Base-by-base conservation (phyloP, 2,329 filamentous ascomycete genomes). In the Botrytis hyacinthi region DNA sequence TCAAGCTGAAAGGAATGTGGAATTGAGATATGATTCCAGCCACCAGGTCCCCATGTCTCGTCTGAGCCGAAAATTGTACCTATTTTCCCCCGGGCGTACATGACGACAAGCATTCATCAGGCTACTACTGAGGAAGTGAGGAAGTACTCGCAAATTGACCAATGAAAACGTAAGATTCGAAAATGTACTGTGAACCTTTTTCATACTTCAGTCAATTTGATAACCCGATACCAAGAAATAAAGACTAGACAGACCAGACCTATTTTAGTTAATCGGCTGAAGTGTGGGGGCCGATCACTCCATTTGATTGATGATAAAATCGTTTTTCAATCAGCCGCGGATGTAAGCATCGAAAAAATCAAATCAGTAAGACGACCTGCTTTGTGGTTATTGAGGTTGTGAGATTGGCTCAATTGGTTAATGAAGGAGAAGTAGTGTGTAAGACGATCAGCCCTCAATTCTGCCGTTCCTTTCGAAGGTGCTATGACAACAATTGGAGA, bases 1-100 rank as follows among this genome's bases (percentile, higher is more conserved):
- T 65, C 62, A 42, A 72, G 70, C 70, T 72, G 70, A 72, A 72
- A 42, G 70, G 70, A 67, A 72, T 72, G 61, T 72, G 35, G 32
- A 48, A 61, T 51, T 54, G 61, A 44, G 42, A 44, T 42, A 42
- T 72, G 46, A 72, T 67, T 54, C 70, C 60, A 40, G 62, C 70
- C 46, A 67, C 32, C 54, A 46, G 51, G 37, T 61, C 54, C 54
- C 68, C 54, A 44, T 70, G 68, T 70, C 51, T 70, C 54, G 68
- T 70, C 42, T 37, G 54, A 29, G 61, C 48, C 37, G 60, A 71
- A n/a, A 35, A 71, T 46, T 57, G 51, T 29, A 57, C 51, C 16
- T 57, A 60, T 66, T n/a, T 20, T n/a, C 20, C 65, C 20, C 10
- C 20, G 22, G 46, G 60, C 60, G 35, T 29, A 65, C 59, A 66